These are phyloP conservation scores for Centella asiatica DNA, from an alignment of 129 eudicot genomes.

Conservation along the genomic window DNA sequence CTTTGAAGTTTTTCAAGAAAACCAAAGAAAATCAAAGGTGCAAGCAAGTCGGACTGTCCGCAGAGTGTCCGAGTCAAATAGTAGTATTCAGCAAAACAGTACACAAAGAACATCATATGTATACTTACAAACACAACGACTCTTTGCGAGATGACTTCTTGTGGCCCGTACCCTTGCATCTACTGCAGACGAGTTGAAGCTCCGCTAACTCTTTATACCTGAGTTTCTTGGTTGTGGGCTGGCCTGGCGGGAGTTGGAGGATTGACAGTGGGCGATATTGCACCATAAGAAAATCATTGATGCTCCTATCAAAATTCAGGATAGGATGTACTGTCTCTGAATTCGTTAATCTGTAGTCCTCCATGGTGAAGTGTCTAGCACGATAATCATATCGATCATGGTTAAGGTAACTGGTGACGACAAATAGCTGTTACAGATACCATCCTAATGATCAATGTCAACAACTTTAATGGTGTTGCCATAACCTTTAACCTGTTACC, in stretches of 20 bases:
- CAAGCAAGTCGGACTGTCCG: no score
- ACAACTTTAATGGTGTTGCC: slow-evolving; percentile 71
- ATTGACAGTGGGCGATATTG: slow-evolving; percentile 43
- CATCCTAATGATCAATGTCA: slow-evolving; percentile 47
- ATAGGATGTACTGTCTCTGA: slow-evolving; percentile 69
- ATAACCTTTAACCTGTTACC: slow-evolving; percentile 70
- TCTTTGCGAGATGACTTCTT: slow-evolving; percentile 88
- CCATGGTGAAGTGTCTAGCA: slow-evolving; percentile 50
- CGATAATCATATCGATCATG: slow-evolving; percentile 66
- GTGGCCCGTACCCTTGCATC: slow-evolving; percentile 84
- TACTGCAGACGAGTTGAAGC: slow-evolving; percentile 82
- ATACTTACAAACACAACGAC: no score
- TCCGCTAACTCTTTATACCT: slow-evolving; percentile 38
- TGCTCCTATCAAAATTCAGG: slow-evolving; percentile 32
- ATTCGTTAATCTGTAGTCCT: slow-evolving; percentile 60
- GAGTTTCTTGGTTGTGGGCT: slow-evolving; percentile 59
- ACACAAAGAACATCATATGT: no score
- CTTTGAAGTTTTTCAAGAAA: no score
- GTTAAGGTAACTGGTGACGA: slow-evolving; percentile 51
- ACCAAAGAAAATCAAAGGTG: no score
- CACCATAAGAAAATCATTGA: slow-evolving; percentile 34
- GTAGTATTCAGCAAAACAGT: no score
- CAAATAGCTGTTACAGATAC: slow-evolving; percentile 76
- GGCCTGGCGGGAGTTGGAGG: slow-evolving; percentile 97
- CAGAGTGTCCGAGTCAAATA: no score